Percentiles rank a stretch among this genome's conserved stretches.
Evolutionary conservation across 2,329 filamentous ascomycete genomes (phyloP).

Genomic region (Diatrype stigma): DNA sequence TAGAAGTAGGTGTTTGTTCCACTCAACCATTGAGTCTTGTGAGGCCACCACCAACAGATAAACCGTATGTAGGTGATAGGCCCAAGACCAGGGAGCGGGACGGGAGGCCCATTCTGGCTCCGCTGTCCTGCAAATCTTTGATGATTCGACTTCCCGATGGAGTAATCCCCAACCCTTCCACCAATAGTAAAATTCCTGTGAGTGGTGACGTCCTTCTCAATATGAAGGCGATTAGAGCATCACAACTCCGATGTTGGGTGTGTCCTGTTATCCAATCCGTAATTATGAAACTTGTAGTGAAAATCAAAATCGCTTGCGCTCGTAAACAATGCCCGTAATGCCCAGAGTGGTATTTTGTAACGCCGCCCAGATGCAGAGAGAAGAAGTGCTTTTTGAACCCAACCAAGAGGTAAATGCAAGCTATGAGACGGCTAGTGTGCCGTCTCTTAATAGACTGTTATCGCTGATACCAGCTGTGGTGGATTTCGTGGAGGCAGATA

Average conservation of each 20-base stretch:
- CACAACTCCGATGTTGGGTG: background rate
- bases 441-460: constrained; percentile 50
- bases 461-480: constrained; percentile 47
- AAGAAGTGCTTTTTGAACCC: constrained; percentile 21
- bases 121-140: constrained; percentile 4
- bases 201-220: constrained; percentile 24
- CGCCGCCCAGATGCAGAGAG: constrained; percentile 33
- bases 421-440: constrained; percentile 3
- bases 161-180: constrained; percentile 20
- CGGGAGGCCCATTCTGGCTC: constrained; percentile 1
- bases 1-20: constrained; percentile 14
- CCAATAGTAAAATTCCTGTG: constrained; percentile 18
- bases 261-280: constrained; percentile 4
- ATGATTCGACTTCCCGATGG: constrained; percentile 20
- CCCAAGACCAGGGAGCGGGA: constrained; percentile 25
- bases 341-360: constrained; percentile 30
- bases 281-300: constrained; percentile 7
- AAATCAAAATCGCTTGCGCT: constrained; percentile 25
- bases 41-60: constrained; percentile 3
- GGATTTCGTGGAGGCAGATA: constrained; percentile 51
- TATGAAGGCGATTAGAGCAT: background rate
- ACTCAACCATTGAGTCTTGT: constrained; percentile 23
- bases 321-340: constrained; percentile 18
- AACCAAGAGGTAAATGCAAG: constrained; percentile 26
- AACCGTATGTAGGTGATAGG: constrained; percentile 3